Evolutionary conservation across 768 basidiomycete species (phyloP), one percentile per base, ranked within the genome.

Genomic region (Mycena latifolia): DNA sequence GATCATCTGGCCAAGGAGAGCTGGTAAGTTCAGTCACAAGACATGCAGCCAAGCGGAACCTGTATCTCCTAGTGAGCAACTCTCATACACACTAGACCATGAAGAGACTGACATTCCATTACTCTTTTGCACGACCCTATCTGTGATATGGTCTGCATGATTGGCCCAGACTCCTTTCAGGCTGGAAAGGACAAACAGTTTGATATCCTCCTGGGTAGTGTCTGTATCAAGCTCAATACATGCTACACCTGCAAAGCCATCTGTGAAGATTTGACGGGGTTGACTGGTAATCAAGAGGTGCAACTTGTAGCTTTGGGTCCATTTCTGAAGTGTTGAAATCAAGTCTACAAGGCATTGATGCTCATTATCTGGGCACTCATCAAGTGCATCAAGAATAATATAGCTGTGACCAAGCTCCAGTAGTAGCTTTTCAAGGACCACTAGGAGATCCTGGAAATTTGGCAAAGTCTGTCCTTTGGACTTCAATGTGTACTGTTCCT

Each of bases 231-330:
- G 51, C 3, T 22, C 2, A 24, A 61, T 45, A 3, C 20, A 18
- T 3, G n/a, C 1, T 8, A 61, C 14, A 11, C 15, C 52, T 8
- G 12, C 18, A 14, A 61, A 31, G 2, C 41, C 12, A 1, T 52
- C 18, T 6, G n/a, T 29, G 27, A 61, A 61, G 15, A 43, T 27
- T 3, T 29, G 6, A 5, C 51, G 60, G 12, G 43, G 46, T 39
- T 55, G 61, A 29, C 61, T 55, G 24, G 61, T 62, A 24, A 62
- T 20, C 17, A 55, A 22, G 2, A 62, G 29, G 20, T 62, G 61
- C 43, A 62, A 28, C 37, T 3, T 33, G 5, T 28, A 20, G 22
- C 15, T 55, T 25, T 62, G 22, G 1, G 41, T 46, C 41, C 51
- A 37, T n/a, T 5, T 9, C 31, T 10, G 52, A 2, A 62, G 43